Evolutionary conservation across 805 yeast species (phyloP), one percentile per base, ranked within the genome.

Genomic region (Lachancea sp.): DNA sequence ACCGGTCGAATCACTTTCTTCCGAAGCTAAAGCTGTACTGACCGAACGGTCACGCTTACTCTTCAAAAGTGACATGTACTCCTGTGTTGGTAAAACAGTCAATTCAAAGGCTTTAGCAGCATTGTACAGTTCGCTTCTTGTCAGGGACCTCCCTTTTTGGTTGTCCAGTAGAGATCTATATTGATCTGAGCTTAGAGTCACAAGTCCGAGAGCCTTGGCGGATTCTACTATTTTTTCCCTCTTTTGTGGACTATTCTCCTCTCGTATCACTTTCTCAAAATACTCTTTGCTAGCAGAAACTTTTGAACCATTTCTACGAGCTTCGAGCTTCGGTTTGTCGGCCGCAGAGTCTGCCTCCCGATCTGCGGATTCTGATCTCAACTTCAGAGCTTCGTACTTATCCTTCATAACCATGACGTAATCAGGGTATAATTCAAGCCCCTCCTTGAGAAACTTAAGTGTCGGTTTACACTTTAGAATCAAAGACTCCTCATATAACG

Each of bases 81-180:
- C 77, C 0, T 69, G 74, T 5, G 56, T 47, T 1, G 77, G 67
- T 31, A 74, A 46, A 1, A 74, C 69, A 2, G 69, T 61, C 36
- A 74, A 51, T 7, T 69, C 68, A 47, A 69, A 68, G 12, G 56
- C 56, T 50, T 64, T 67, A 3, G 79, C 63, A 15, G 55, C 58
- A 26, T 56, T 51, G 39, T 60, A 59, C 5, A 65, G 47, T 33
- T 61, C 64, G 2, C 62, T 46, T 35, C 58, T 62, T 2, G 64
- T 63, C n/a, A 60, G 41, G 12, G 50, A 42, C 23, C 53, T 54
- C 17, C 55, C 54, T 37, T 56, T 54, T 43, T 60, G 64, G 31
- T 54, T 55, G 15, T 56, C 63, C 15, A 52, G 37, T 13, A 64
- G 43, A 9, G 47, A 49, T 25, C 52, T 58, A 46, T 62, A 67